Evolutionary conservation across 106 monocot species (phyloP).

Genomic region (Dendrobium nobile): DNA sequence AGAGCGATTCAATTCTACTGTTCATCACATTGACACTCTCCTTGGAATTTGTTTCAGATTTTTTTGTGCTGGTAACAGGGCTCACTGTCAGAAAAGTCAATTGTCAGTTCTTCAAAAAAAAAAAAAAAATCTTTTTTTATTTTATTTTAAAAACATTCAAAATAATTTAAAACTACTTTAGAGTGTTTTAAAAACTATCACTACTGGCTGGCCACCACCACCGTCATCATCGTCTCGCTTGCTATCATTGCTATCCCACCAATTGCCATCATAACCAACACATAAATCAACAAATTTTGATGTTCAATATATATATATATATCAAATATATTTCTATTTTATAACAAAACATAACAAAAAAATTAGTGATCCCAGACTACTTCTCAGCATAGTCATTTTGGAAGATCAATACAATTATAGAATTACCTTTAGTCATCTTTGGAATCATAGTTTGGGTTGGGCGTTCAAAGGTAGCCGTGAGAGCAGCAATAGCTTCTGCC

Average conservation of each 20-base stretch:
- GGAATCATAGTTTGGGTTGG: slow-evolving; percentile 34
- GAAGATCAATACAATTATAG: neutral
- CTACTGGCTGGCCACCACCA: no score
- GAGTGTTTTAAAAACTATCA: no score
- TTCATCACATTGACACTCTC: slow-evolving; percentile 28
- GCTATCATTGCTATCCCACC: no score
- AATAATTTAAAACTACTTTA: neutral
- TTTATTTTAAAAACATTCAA: neutral
- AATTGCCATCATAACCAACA: no score
- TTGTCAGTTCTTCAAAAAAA: neutral
- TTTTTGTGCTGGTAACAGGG: slow-evolving; percentile 30
- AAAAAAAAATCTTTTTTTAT: no score
- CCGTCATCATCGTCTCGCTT: no score
- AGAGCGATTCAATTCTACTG: slow-evolving; percentile 36
- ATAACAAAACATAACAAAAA: neutral
- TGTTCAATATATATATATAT: no score
- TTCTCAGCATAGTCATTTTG: no score
- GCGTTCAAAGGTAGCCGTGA: slow-evolving; percentile 52
- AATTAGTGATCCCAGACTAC: no score
- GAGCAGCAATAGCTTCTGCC: slow-evolving; percentile 40
- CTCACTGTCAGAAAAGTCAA: slow-evolving; percentile 25
- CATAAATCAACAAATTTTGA: no score
- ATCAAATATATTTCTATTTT: no score
- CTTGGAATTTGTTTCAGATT: slow-evolving; percentile 32
- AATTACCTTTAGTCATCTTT: slow-evolving; percentile 51